Evolutionary conservation across 73 alveolate species (phyloP).

Genomic region (Vitrella brassicaformis): DNA sequence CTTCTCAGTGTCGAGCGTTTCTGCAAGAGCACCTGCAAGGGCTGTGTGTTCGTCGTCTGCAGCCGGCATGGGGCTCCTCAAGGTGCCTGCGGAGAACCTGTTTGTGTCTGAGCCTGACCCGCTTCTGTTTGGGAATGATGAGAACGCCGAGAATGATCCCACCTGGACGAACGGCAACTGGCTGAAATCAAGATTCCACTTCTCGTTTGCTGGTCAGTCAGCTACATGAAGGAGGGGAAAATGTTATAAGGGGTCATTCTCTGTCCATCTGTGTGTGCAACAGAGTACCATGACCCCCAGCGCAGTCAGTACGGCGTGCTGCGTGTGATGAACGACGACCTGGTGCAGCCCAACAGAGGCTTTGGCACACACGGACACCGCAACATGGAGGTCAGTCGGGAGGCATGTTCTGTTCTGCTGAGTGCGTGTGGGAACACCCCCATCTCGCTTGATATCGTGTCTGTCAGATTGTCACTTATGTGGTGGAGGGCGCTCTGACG

Average conservation of each 20-base stretch:
- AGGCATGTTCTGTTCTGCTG: no score
- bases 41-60: no score
- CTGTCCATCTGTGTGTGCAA: not conserved
- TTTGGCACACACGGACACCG: slow-evolving; percentile 36
- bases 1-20: no score
- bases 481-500: slow-evolving; percentile 7
- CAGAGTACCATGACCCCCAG: not conserved
- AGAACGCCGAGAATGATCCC: slow-evolving; percentile 2
- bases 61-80: no score
- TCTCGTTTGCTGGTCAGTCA: slow-evolving; percentile 7
- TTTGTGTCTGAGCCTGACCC: slow-evolving; percentile 23
- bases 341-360: slow-evolving; percentile 43
- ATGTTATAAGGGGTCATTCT: not conserved
- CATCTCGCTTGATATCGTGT: no score
- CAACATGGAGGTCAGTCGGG: slow-evolving; percentile 8
- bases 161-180: slow-evolving; percentile 16
- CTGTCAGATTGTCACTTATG: slow-evolving; percentile 11
- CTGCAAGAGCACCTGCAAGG: no score
- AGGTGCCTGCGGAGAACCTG: slow-evolving; percentile 4
- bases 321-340: slow-evolving; percentile 44
- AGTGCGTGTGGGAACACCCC: no score
- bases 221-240: not conserved
- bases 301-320: slow-evolving; percentile 24
- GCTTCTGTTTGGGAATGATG: slow-evolving; percentile 5
- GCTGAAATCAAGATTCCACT: slow-evolving; percentile 28